These are phyloP conservation scores for Raddia guianensis DNA, from an alignment of 176 grass and related monocot species.

Conservation along the genomic window DNA sequence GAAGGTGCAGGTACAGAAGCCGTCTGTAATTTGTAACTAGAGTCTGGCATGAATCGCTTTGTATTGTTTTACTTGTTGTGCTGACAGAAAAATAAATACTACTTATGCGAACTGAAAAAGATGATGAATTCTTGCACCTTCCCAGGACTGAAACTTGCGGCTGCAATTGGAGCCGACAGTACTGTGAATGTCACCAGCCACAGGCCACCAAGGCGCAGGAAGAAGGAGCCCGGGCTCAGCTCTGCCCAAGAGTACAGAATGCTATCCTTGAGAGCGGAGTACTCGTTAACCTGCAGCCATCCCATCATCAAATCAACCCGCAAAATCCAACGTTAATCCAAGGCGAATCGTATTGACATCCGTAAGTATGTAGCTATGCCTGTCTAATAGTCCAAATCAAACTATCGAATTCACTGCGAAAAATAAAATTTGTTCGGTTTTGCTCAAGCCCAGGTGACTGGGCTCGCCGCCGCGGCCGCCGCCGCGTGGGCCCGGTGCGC, in stretches of 20 bases:
- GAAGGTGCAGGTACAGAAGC: not conserved
- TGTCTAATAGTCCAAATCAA: not conserved
- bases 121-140: conserved; percentile 44
- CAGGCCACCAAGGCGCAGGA: conserved; percentile 72
- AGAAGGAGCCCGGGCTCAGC: conserved; percentile 69
- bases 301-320: conserved; percentile 6
- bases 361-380: too few relatives aligned
- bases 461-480: too few relatives aligned
- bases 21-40: too few relatives aligned
- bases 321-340: conserved; percentile 3
- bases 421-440: not conserved
- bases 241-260: conserved; percentile 89
- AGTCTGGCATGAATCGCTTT: not conserved
- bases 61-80: not conserved
- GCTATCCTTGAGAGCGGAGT: conserved; percentile 80
- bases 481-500: too few relatives aligned
- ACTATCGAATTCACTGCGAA: not conserved
- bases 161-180: conserved; percentile 83
- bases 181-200: conserved; percentile 76
- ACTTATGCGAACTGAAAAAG: not conserved
- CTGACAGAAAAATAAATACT: not conserved
- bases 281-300: conserved; percentile 84
- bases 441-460: too few relatives aligned
- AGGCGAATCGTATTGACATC: not conserved
- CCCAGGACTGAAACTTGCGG: conserved; percentile 75